Conservation (phyloP, 225 moss, liverwort and hornwort species). For the Pleurozium schreberi region DNA sequence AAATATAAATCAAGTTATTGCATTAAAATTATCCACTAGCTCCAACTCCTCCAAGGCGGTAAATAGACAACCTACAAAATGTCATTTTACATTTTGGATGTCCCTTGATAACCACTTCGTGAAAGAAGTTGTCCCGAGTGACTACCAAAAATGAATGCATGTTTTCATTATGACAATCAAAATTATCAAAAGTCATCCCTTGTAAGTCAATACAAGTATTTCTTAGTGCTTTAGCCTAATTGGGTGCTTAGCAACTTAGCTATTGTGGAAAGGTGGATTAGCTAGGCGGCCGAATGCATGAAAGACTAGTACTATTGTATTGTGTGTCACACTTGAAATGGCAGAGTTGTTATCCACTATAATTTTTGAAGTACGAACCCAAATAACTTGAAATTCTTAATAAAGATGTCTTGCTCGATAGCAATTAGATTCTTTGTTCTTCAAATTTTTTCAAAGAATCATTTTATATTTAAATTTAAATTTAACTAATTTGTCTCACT, state of each 20-base stretch:
- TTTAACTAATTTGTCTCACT: no score
- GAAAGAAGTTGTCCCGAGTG: rapidly evolving
- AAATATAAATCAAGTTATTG: no score
- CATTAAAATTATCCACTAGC: neutral
- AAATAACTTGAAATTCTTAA: no score
- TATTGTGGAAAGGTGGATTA: neutral
- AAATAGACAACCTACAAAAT: neutral
- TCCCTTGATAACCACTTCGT: neutral
- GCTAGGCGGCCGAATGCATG: no score
- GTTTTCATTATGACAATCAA: neutral
- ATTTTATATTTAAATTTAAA: no score
- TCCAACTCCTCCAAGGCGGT: neutral
- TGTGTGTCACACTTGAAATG: no score
- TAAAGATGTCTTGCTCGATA: no score
- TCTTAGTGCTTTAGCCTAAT: neutral
- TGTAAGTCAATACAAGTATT: neutral
- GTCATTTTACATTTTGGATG: neutral
- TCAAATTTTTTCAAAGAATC: no score
- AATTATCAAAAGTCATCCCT: neutral
- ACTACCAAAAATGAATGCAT: neutral
- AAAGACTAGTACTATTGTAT: no score
- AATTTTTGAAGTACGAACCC: no score
- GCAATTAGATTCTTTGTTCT: no score
- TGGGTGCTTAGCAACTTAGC: rapidly evolving
- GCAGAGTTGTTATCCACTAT: no score